Evolutionary conservation across 2,329 filamentous ascomycete genomes (phyloP).

Genomic region (Cyphellophora europaea): DNA sequence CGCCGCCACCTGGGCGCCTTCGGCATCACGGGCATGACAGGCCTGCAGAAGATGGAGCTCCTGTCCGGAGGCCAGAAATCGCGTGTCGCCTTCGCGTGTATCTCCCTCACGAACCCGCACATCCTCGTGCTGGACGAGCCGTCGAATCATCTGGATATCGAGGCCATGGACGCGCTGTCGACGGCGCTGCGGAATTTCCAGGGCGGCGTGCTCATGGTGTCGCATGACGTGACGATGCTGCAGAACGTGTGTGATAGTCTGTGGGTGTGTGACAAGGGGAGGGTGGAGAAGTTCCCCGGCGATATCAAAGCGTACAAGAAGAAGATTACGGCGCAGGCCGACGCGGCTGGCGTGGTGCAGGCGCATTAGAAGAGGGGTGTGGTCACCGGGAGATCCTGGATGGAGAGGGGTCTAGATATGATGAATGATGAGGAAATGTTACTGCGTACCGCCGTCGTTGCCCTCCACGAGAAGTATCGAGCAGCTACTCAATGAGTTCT

Average conservation of each 20-base stretch:
- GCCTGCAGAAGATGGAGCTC: conserved; percentile 88
- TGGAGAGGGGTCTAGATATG: no score
- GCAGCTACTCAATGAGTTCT: no score
- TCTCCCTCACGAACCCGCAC: conserved; percentile 87
- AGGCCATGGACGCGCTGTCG: conserved; percentile 93
- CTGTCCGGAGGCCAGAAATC: conserved; percentile 97
- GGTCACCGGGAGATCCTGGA: no score
- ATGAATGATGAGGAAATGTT: no score
- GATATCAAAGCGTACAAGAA: conserved; percentile 98
- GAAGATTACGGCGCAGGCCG: conserved; percentile 81
- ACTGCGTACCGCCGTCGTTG: no score
- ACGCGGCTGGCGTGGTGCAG: conserved; percentile 71
- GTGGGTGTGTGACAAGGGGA: conserved; percentile 94
- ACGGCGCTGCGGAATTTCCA: conserved; percentile 77
- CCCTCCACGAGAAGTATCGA: no score
- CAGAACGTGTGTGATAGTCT: conserved; percentile 89
- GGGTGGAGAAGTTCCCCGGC: conserved; percentile 90
- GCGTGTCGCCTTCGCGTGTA: conserved; percentile 93
- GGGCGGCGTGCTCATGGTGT: conserved; percentile 96
- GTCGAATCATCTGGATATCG: conserved; percentile 97
- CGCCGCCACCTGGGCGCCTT: conserved; percentile 85
- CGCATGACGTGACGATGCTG: conserved; percentile 97
- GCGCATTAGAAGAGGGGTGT: no score
- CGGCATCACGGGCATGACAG: conserved; percentile 83
- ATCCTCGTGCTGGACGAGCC: conserved; percentile 97